Conservation (phyloP, 2,329 filamentous ascomycete genomes). For the Mycosphaerella sp. region DNA sequence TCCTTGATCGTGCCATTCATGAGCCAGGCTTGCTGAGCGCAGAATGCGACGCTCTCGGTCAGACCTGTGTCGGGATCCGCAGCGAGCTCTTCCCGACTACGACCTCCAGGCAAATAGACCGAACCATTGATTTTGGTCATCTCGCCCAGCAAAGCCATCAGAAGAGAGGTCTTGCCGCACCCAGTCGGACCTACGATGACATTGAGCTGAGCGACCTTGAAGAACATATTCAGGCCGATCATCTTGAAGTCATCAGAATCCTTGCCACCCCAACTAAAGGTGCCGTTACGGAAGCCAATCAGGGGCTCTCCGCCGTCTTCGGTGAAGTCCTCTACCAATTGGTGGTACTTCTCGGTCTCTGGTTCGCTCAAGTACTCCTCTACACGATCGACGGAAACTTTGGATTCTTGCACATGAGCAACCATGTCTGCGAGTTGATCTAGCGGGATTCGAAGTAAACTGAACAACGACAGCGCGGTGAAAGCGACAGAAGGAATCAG, state of each 20-base stretch:
- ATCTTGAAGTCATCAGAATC: constrained; percentile 57
- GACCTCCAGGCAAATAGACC: constrained; percentile 78
- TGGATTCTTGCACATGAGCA: constrained; percentile 93
- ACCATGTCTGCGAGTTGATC: constrained; percentile 99
- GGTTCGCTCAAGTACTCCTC: constrained; percentile 90
- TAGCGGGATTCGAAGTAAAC: constrained; percentile 82
- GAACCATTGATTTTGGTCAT: constrained; percentile 81
- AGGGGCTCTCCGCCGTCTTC: constrained; percentile 63
- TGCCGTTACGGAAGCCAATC: constrained; percentile 80
- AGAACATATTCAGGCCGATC: constrained; percentile 75
- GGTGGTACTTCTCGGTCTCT: constrained; percentile 91
- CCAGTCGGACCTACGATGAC: constrained; percentile 90
- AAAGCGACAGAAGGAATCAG: constrained; percentile 91
- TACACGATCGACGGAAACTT: constrained; percentile 93
- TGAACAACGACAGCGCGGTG: constrained; percentile 92
- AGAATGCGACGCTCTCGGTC: constrained; percentile 90
- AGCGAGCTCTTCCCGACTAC: constrained; percentile 76
- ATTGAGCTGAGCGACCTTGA: constrained; percentile 80
- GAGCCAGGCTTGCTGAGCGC: constrained; percentile 93
- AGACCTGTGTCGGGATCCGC: constrained; percentile 77
- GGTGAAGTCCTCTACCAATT: constrained; percentile 65
- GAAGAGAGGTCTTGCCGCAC: constrained; percentile 87
- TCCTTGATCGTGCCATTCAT: constrained; percentile 94
- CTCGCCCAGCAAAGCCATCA: constrained; percentile 94
- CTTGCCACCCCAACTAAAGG: constrained; percentile 77